Base-by-base conservation (phyloP, 2,329 filamentous ascomycete species). In the Aspergillus fumigatus region DNA sequence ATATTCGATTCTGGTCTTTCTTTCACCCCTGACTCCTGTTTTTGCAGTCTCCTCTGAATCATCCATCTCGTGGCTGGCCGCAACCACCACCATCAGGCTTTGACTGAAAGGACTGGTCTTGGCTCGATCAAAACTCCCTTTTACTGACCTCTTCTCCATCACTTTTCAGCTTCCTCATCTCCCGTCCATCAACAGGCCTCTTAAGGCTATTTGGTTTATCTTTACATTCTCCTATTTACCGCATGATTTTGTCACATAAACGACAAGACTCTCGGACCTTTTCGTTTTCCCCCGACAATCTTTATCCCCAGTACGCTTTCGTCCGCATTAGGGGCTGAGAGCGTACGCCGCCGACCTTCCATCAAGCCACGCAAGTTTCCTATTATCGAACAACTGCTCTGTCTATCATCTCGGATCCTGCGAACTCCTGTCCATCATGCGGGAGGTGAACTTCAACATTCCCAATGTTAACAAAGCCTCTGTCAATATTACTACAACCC, bases 381-480 rank as follows among this genome's bases (percentile, higher is more conserved):
- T 23, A 2, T 47, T 47, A 7, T 23, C 10, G 21, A 14, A 23
- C 21, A 6, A 25, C 43, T 26, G 11, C 43, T 23, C 21, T 47
- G 4, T 6, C 43, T 23, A 23, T 14, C 43, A 23, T 14, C 43
- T 7, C 10, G 14, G 6, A 25, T 47, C 11, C 21, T 23, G 43
- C 6, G 43, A 14, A 10, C 43, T 14, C 55, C 62, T 61, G 52
- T 62, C 72, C 84, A 93, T 75, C 78, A 99, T 99, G 94, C 90
- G 94, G 81, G 94, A 99, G 85, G 92, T 96, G 80, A 97, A 97
- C 79, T 97, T 97, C 79, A 97, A 92, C 80, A 97, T 97, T 74
- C 93, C 94, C 54, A 97, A 94, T 83, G 92, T 95, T 84, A 97
- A 97, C 79, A 97, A 97, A 88, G 94, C 94, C 70, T 96, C 93